Percentiles rank a stretch among this genome's conserved stretches.
Conservation (phyloP, 2,329 filamentous ascomycete species). For the Fusarium sp. region DNA sequence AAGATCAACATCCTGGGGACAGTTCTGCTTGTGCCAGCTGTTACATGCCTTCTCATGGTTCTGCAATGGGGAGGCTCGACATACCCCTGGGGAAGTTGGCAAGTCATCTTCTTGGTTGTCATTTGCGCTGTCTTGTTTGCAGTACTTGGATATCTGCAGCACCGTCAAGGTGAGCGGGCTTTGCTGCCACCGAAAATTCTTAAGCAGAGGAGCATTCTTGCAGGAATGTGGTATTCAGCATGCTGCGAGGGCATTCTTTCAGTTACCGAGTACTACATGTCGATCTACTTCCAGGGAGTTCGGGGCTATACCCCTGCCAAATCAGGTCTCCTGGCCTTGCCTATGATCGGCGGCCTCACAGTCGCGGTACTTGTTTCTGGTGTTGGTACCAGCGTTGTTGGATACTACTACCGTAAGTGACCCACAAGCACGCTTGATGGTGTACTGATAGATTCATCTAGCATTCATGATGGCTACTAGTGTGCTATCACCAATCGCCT, state of each 20-base stretch:
- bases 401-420: slow-evolving; percentile 46
- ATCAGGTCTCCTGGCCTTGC: slow-evolving; percentile 41
- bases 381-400: slow-evolving; percentile 38
- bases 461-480: slow-evolving; percentile 47
- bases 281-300: slow-evolving; percentile 48
- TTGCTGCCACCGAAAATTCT: slow-evolving; percentile 36
- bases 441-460: slow-evolving; percentile 8
- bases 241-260: slow-evolving; percentile 42
- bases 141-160: slow-evolving; percentile 37
- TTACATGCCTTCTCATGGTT: slow-evolving; percentile 43
- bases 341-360: slow-evolving; percentile 41
- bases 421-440: accelerated
- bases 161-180: slow-evolving; percentile 36
- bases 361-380: slow-evolving; percentile 40
- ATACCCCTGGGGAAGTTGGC: slow-evolving; percentile 44
- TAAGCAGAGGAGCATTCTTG: slow-evolving; percentile 46
- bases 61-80: slow-evolving; percentile 45
- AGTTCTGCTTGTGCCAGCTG: slow-evolving; percentile 28
- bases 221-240: slow-evolving; percentile 43
- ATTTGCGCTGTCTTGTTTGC: slow-evolving; percentile 21
- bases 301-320: slow-evolving; percentile 37
- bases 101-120: slow-evolving; percentile 38
- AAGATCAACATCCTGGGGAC: slow-evolving; percentile 39
- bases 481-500: slow-evolving; percentile 38
- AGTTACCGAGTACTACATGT: slow-evolving; percentile 48